Base-by-base conservation (phyloP, 2,329 filamentous ascomycete species). In the Biscogniauxia marginata region DNA sequence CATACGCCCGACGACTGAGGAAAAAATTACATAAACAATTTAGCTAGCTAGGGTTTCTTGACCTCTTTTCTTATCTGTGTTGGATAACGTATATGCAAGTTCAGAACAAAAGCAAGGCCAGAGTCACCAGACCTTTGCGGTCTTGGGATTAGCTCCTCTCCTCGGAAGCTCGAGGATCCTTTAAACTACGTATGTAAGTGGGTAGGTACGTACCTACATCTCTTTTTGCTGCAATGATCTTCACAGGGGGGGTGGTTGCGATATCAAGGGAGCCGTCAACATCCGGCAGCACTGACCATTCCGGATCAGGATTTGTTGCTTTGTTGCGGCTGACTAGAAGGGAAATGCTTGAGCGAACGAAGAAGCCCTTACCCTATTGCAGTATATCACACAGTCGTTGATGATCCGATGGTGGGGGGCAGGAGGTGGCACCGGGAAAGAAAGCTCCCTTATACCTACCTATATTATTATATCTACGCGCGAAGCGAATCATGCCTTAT, bases 321-420 rank as follows among this genome's bases (percentile, higher is more conserved):
- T n/a, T n/a, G n/a, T n/a, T 21, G 44, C 18, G 44, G 44, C 44
- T 46, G 44, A 45, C 44, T 20, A 22, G n/a, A n/a, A n/a, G 44
- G 44, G 30, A 7, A 46, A 47, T 46, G 52, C n/a, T n/a, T n/a
- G n/a, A n/a, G n/a, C n/a, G 49, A 30, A 39, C 46, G 51, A 43
- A 44, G 53, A 52, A 49, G 46, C 51, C 45, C 53, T 51, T 56
- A 24, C 24, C 52, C 47, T 57, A 57, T 55, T 59, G 16, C 45
- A 55, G 55, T 50, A 53, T 52, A 30, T 52, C 53, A 45, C 39
- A 46, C 45, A 46, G 54, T 57, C 46, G n/a, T n/a, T n/a, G n/a
- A n/a, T 19, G n/a, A 20, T 44, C 16, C 44, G 43, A 23, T 39
- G 52, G 50, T 25, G 52, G 19, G 49, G 50, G 22, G 24, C 24